Evolutionary conservation across 805 yeast species (phyloP).

Genomic region (Pichia gijzeniarum): DNA sequence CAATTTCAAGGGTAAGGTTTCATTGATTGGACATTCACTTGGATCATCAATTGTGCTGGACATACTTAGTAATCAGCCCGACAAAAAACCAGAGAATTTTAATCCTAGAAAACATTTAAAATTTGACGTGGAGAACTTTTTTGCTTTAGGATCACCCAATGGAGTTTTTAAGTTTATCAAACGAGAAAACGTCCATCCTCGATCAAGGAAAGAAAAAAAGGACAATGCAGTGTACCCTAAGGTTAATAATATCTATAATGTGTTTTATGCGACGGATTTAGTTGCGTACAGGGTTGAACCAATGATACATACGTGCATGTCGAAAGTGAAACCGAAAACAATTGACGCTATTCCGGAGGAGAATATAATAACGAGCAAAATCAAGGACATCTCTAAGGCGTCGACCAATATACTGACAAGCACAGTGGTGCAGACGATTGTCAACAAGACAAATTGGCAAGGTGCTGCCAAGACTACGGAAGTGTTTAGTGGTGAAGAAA

Average conservation of each 20-base stretch:
- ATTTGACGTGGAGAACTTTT: constrained; percentile 69
- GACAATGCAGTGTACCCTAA: constrained; percentile 39
- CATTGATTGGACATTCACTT: constrained; percentile 83
- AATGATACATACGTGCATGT: constrained; percentile 45
- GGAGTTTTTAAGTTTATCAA: constrained; percentile 79
- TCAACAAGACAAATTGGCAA: constrained; percentile 5
- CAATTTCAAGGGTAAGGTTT: constrained; percentile 69
- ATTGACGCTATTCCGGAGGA: constrained; percentile 47
- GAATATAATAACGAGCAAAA: constrained; percentile 36
- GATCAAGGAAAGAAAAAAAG: constrained; percentile 8
- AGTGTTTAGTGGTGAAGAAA: constrained; percentile 10
- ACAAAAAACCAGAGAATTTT: constrained; percentile 25
- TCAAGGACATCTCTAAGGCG: constrained; percentile 7
- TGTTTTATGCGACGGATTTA: constrained; percentile 90
- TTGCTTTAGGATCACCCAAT: constrained; percentile 84
- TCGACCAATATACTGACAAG: constrained; percentile 26
- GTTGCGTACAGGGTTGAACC: constrained; percentile 90
- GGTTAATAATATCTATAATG: constrained; percentile 64
- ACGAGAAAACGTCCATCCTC: constrained; percentile 49
- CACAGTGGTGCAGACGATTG: constrained; percentile 15
- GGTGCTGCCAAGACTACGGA: background rate
- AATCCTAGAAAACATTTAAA: constrained; percentile 39
- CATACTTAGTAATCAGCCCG: constrained; percentile 46
- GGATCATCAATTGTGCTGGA: constrained; percentile 86
- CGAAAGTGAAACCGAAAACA: constrained; percentile 45